A percentile compares a stretch with the other conserved stretches of the same genome.
phyloP scores from a whole-genome alignment of 2,329 filamentous ascomycete species.

The Ambrosiella xylebori region DNA sequence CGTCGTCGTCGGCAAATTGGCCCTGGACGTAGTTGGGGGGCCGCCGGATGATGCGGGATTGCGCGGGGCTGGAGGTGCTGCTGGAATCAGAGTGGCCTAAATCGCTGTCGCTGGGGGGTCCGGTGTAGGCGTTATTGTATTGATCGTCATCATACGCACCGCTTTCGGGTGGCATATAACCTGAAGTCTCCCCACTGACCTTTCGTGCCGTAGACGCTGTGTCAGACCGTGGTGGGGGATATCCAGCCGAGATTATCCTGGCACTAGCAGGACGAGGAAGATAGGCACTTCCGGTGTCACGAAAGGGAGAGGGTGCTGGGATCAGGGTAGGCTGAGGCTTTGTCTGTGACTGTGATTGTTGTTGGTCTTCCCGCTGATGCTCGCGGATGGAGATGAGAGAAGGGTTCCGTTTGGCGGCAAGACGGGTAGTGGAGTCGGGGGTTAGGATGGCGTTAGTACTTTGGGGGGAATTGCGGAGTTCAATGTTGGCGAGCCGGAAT shows the following conservation, averaged over 20 bases:
- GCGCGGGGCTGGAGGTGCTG: constrained; percentile 34
- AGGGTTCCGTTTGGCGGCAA: not conserved
- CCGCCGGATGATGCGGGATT: constrained; percentile 42
- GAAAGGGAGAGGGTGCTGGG: not conserved
- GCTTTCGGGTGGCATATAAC: not conserved
- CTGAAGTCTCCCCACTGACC: not conserved
- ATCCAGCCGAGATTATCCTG: not conserved
- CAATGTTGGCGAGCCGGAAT: constrained; percentile 57
- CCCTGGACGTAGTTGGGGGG: constrained; percentile 24
- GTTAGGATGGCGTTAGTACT: constrained; percentile 38
- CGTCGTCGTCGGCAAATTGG: constrained; percentile 30
- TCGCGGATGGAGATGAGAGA: not conserved
- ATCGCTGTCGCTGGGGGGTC: constrained; percentile 25
- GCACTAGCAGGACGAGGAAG: not conserved
- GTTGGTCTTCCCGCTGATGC: not conserved
- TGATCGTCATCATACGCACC: not conserved
- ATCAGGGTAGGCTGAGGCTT: not conserved
- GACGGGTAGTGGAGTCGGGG: constrained; percentile 1
- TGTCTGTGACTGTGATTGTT: not conserved
- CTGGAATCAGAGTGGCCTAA: constrained; percentile 25
- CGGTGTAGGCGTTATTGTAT: not conserved
- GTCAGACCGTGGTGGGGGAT: not conserved
- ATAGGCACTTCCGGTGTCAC: not conserved
- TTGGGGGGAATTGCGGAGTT: constrained; percentile 33
- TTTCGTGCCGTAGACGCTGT: not conserved